phyloP scores from a whole-genome alignment of 2,329 filamentous ascomycete species.

The Helotiales sp. region DNA sequence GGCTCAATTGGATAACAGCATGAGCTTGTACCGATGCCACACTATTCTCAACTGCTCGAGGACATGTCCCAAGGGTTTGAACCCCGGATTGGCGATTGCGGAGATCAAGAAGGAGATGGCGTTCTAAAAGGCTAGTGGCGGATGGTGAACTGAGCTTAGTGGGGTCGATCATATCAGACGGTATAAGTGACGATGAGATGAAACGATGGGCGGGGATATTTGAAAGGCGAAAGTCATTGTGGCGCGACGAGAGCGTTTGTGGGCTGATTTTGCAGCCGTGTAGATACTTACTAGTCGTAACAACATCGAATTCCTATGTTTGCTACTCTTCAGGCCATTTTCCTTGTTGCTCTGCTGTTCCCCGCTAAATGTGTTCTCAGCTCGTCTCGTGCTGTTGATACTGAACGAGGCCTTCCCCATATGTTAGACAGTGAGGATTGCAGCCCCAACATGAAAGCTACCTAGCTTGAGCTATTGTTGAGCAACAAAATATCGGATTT shows the following conservation, averaged over 20 bases:
- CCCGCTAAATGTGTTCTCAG: not conserved
- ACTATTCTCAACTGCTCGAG: slow-evolving; percentile 98
- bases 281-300: slow-evolving; percentile 14
- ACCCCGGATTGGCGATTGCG: slow-evolving; percentile 91
- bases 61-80: slow-evolving; percentile 97
- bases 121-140: slow-evolving; percentile 29
- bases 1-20: slow-evolving; percentile 92
- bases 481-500: too few relatives aligned
- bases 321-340: not conserved
- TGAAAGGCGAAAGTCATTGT: slow-evolving; percentile 9
- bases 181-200: not conserved
- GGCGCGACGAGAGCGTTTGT: slow-evolving; percentile 5
- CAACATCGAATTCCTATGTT: slow-evolving; percentile 9
- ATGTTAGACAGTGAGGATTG: not conserved
- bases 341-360: not conserved
- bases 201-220: not conserved
- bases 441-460: not conserved
- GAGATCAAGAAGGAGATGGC: slow-evolving; percentile 99
- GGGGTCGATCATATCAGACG: slow-evolving; percentile 28
- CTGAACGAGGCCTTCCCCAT: not conserved
- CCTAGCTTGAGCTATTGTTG: not conserved
- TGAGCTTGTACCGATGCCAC: slow-evolving; percentile 98
- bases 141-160: not conserved
- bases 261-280: slow-evolving; percentile 21
- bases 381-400: not conserved